Evolutionary conservation across 1,284 basidiomycete species (phyloP).

Genomic region (Nidula niveotomentosa): DNA sequence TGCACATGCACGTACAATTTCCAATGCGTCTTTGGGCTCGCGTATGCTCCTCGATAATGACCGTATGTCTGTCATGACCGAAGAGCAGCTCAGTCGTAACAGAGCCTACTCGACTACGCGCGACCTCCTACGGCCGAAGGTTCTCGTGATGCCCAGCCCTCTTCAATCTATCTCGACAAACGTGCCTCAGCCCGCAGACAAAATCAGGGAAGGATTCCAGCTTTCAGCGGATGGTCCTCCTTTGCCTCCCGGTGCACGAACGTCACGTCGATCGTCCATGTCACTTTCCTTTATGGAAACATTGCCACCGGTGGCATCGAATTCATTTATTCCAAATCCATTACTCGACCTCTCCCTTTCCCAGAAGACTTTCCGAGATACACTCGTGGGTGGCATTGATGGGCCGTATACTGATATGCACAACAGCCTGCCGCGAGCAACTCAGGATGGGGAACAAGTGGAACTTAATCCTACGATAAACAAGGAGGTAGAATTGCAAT

Average conservation of each 20-base stretch:
- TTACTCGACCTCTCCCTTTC: slow-evolving; percentile 69
- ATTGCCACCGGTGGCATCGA: slow-evolving; percentile 48
- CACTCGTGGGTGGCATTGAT: slow-evolving; percentile 64
- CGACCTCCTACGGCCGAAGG: slow-evolving; percentile 77
- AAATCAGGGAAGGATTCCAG: slow-evolving; percentile 58
- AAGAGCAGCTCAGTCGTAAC: slow-evolving; percentile 37
- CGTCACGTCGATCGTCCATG: slow-evolving; percentile 45
- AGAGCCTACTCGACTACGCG: slow-evolving; percentile 69
- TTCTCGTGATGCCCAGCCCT: slow-evolving; percentile 85
- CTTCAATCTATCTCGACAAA: slow-evolving; percentile 52
- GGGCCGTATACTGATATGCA: slow-evolving; percentile 65
- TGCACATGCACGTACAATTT: slow-evolving; percentile 59
- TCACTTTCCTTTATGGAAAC: slow-evolving; percentile 28
- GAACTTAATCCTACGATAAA: slow-evolving; percentile 41
- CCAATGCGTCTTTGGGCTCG: slow-evolving; percentile 66
- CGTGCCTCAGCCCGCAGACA: slow-evolving; percentile 23
- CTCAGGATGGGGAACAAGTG: slow-evolving; percentile 71
- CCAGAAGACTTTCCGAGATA: slow-evolving; percentile 80
- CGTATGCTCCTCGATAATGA: slow-evolving; percentile 62
- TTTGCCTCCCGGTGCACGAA: slow-evolving; percentile 64
- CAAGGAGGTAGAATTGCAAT: slow-evolving; percentile 33
- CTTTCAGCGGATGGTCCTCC: slow-evolving; percentile 65
- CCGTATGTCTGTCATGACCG: slow-evolving; percentile 38
- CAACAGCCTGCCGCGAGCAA: slow-evolving; percentile 58
- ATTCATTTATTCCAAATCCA: slow-evolving; percentile 78